Conservation (phyloP, 495 filamentous ascomycete species). For the Aspergillus cristatus region DNA sequence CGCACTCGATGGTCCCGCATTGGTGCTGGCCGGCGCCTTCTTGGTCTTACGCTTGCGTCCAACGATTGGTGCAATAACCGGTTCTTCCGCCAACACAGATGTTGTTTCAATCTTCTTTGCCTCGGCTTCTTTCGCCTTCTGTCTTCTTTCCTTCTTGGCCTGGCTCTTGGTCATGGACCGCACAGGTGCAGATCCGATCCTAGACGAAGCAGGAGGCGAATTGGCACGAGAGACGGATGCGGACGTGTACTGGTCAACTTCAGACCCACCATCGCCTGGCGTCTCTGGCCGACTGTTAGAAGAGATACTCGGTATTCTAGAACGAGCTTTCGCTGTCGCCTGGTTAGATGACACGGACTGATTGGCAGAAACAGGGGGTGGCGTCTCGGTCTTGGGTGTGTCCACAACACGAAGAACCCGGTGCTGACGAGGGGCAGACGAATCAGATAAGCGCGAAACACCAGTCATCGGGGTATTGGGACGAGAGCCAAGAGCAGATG, state of each 20-base stretch:
- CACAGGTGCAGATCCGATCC: constrained; percentile 67
- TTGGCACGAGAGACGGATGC: constrained; percentile 74
- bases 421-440: constrained; percentile 36
- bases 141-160: constrained; percentile 71
- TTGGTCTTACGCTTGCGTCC: constrained; percentile 88
- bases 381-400: constrained; percentile 60
- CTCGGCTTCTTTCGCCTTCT: constrained; percentile 52
- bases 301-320: constrained; percentile 50
- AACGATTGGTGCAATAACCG: constrained; percentile 70
- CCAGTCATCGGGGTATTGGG: constrained; percentile 32
- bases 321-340: constrained; percentile 36
- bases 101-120: constrained; percentile 52
- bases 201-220: constrained; percentile 69
- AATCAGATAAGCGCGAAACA: constrained; percentile 37
- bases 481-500: constrained; percentile 20
- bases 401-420: constrained; percentile 60
- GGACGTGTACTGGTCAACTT: constrained; percentile 68
- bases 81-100: constrained; percentile 43
- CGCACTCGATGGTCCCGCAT: constrained; percentile 30
- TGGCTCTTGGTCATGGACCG: constrained; percentile 83
- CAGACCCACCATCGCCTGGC: constrained; percentile 67
- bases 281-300: constrained; percentile 65
- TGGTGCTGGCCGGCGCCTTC: constrained; percentile 43
- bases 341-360: constrained; percentile 32
- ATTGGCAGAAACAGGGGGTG: constrained; percentile 26